Conservation (phyloP, 352 stramenopile species). For the Globisporangium canariense region DNA sequence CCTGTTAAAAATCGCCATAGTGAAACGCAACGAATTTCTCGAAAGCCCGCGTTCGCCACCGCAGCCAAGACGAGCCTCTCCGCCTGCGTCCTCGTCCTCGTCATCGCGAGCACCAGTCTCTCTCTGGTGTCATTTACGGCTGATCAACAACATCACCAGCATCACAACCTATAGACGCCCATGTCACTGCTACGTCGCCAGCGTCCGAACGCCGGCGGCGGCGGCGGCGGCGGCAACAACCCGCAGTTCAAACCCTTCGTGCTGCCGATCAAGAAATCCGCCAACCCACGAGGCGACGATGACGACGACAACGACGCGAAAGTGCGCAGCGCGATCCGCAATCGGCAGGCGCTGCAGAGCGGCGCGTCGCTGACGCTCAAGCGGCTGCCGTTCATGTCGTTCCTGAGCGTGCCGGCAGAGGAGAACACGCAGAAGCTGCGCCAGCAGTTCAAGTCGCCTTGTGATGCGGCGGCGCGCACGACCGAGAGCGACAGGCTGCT, state of each 20-base stretch:
- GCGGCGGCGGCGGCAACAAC: constrained; percentile 14
- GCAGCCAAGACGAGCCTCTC: too few relatives aligned
- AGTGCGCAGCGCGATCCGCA: constrained; percentile 27
- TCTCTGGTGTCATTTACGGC: too few relatives aligned
- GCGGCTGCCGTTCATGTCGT: constrained; percentile 78
- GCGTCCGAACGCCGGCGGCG: constrained; percentile 6
- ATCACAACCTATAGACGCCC: background rate
- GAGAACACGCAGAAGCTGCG: constrained; percentile 51
- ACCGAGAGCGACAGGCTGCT: constrained; percentile 74
- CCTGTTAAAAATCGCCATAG: too few relatives aligned
- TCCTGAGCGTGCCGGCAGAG: constrained; percentile 64
- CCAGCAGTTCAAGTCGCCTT: constrained; percentile 78
- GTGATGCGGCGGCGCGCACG: constrained; percentile 47
- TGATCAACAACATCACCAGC: background rate
- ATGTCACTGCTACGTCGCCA: constrained; percentile 56
- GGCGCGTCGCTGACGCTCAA: constrained; percentile 64
- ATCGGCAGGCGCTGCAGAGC: constrained; percentile 48
- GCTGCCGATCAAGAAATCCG: constrained; percentile 45
- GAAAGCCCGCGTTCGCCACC: too few relatives aligned
- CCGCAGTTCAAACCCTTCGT: constrained; percentile 79
- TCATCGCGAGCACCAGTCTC: too few relatives aligned
- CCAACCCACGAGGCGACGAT: background rate
- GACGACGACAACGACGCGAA: constrained; percentile 32
- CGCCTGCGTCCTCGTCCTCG: too few relatives aligned
- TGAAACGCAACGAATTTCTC: too few relatives aligned